Base-by-base conservation (phyloP, 805 yeast species). In the Candida ovalis region DNA sequence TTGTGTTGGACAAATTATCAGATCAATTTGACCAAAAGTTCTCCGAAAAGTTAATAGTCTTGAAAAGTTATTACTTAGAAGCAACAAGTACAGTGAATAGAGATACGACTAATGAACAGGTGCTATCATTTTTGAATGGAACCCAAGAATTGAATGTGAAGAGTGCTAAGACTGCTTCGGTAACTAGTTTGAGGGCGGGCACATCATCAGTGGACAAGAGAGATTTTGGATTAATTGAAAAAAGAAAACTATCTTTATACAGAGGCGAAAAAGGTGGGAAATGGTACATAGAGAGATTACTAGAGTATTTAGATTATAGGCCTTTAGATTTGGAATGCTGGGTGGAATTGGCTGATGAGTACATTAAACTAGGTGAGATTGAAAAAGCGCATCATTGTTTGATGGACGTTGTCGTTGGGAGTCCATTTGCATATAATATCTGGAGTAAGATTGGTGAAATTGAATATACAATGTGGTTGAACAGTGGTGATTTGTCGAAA, bases 281-380 rank as follows among this genome's bases (percentile, higher is more conserved):
- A 45, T 68, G 66, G n/a, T 87, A 80, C 62, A 74, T 88, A 40
- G 69, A 72, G 32, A 76, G 75, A 45, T 71, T 91, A 55, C 69
- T 71, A 10, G 75, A 71, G 32, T 78, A 75, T 54, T 66, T 88
- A 45, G 84, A 82, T 46, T 67, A 75, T 44, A 81, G 78, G 56
- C 96, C 97, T 1, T 63, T 83, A 19, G 98, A 94, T 64, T 70
- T 78, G 2, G 82, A 85, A 53, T 70, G 86, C 2, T 89, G 96
- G 96, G 74, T 81, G 42, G 96, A 88, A 64, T 71, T 90, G 47
- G 85, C 82, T 3, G 79, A 80, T 33, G 70, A 77, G n/a, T 92
- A 92, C 62, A 66, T 66, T 22, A 62, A 69, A 13, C 51, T 75
- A 8, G 90, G 90, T 1, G 81, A 82, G 59, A 82, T 77, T 54